Evolutionary conservation across 1,284 basidiomycete genomes (phyloP), one percentile per base, ranked within the genome.

Genomic region (Ceratobasidium theobromae): DNA sequence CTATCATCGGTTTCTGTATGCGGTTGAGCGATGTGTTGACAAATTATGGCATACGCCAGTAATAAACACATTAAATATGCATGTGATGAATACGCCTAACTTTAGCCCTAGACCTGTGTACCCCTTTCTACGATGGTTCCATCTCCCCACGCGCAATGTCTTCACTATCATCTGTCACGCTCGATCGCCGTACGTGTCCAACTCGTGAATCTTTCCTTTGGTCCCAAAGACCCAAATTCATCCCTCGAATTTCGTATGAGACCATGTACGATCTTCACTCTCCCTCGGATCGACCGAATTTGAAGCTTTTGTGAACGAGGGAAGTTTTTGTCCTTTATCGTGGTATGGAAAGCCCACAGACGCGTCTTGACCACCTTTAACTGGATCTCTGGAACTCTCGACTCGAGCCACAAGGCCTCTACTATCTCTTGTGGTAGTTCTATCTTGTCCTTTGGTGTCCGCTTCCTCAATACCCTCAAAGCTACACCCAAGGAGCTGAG

Each of bases 381-480:
- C 14, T 58, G 55, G 16, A 58, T 35, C 43, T 58, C 55, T 25
- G 55, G 41, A 25, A 58, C 28, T 43, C 43, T 46, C 12, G 41
- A 30, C 40, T 58, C 55, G 18, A 46, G 25, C 12, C 55, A 21
- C 9, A 58, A 9, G 1, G 41, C 40, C 23, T 45, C 41, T 5
- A n/a, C 27, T n/a, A 45, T 28, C 11, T 46, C 23, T 14, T 32
- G 2, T n/a, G 40, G 27, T 18, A 58, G 18, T n/a, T 41, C 43
- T 5, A 46, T 21, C 30, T 18, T 16, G 16, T 58, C 43, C n/a
- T 46, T 45, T 25, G 55, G 55, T 3, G 55, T 58, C 23, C 55
- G 25, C 43, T 41, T 21, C 14, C 41, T 45, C 23, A 58, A 21
- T 18, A 41, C 32, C 11, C 28, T 41, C 6, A 58, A n/a, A 1